phyloP scores from a whole-genome alignment of 2,329 filamentous ascomycete genomes.

The Teratosphaeriaceae sp. region DNA sequence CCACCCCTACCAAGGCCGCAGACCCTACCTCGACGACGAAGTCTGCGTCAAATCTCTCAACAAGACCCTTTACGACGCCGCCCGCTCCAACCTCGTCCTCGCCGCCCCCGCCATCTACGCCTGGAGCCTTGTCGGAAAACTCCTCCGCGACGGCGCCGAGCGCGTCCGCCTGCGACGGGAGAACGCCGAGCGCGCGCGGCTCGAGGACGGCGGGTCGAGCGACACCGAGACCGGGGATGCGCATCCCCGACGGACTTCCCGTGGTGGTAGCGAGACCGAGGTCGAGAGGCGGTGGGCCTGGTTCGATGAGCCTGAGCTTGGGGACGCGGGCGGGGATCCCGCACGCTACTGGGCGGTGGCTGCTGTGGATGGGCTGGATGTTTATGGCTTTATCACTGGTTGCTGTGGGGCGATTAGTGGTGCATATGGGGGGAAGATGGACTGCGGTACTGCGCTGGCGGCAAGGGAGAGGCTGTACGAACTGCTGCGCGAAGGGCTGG shows the following conservation, averaged over 20 bases:
- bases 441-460: slow-evolving; percentile 52
- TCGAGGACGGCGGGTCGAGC: slow-evolving; percentile 27
- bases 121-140: slow-evolving; percentile 71
- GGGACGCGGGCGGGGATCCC: slow-evolving; percentile 39
- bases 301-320: slow-evolving; percentile 16
- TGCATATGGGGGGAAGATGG: slow-evolving; percentile 43
- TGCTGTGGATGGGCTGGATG: slow-evolving; percentile 40
- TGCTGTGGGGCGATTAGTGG: slow-evolving; percentile 40
- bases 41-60: slow-evolving; percentile 68
- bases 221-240: slow-evolving; percentile 12
- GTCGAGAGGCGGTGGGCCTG: slow-evolving; percentile 21
- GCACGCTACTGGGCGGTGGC: slow-evolving; percentile 42
- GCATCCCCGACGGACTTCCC: background rate
- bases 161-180: background rate
- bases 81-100: slow-evolving; percentile 49
- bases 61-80: slow-evolving; percentile 57
- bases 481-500: slow-evolving; percentile 60
- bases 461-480: slow-evolving; percentile 62
- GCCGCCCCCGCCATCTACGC: slow-evolving; percentile 70
- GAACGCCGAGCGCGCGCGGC: slow-evolving; percentile 5
- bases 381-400: slow-evolving; percentile 43
- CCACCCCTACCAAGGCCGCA: slow-evolving; percentile 34
- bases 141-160: slow-evolving; percentile 45
- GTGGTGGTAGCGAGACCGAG: slow-evolving; percentile 5
- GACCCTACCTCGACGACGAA: slow-evolving; percentile 61